Evolutionary conservation across 2,329 filamentous ascomycete genomes (phyloP).

Genomic region (Aspergillus unguis): DNA sequence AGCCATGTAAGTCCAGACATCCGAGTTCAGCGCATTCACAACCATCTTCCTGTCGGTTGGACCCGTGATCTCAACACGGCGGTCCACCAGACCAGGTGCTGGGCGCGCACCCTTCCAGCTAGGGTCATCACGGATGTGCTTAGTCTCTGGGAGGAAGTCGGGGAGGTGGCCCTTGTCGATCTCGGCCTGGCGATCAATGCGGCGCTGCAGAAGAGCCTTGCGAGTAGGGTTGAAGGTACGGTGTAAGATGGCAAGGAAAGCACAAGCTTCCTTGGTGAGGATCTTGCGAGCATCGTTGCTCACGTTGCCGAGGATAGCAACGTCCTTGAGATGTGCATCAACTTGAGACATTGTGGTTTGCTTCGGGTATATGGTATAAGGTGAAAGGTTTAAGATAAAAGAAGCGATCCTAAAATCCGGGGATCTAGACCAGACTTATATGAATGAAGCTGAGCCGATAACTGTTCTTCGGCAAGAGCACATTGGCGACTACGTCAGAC

Average conservation of each 20-base stretch:
- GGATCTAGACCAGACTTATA: slow-evolving; percentile 12
- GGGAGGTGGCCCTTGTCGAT: slow-evolving; percentile 84
- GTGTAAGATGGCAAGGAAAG: slow-evolving; percentile 91
- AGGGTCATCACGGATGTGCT: slow-evolving; percentile 88
- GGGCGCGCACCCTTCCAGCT: slow-evolving; percentile 91
- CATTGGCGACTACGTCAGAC: slow-evolving; percentile 7
- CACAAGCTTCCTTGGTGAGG: slow-evolving; percentile 81
- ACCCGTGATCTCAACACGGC: slow-evolving; percentile 93
- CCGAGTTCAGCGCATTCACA: slow-evolving; percentile 90
- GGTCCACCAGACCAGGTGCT: slow-evolving; percentile 87
- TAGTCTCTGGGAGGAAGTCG: slow-evolving; percentile 94
- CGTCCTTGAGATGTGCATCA: slow-evolving; percentile 79
- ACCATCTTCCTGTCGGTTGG: slow-evolving; percentile 99
- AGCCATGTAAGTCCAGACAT: slow-evolving; percentile 99
- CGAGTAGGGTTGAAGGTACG: slow-evolving; percentile 88
- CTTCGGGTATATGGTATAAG: neutral
- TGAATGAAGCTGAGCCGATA: slow-evolving; percentile 8
- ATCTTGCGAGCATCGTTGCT: slow-evolving; percentile 82
- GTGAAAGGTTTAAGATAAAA: neutral
- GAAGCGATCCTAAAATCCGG: slow-evolving; percentile 4
- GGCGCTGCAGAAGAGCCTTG: slow-evolving; percentile 83
- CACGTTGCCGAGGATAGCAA: slow-evolving; percentile 77
- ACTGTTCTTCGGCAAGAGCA: slow-evolving; percentile 8
- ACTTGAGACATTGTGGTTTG: slow-evolving; percentile 60
- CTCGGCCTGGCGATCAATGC: slow-evolving; percentile 82